A percentile compares a stretch with the other conserved stretches of the same genome.
Conservation (phyloP, 345 rosid genomes). For the Orychophragmus violaceus region DNA sequence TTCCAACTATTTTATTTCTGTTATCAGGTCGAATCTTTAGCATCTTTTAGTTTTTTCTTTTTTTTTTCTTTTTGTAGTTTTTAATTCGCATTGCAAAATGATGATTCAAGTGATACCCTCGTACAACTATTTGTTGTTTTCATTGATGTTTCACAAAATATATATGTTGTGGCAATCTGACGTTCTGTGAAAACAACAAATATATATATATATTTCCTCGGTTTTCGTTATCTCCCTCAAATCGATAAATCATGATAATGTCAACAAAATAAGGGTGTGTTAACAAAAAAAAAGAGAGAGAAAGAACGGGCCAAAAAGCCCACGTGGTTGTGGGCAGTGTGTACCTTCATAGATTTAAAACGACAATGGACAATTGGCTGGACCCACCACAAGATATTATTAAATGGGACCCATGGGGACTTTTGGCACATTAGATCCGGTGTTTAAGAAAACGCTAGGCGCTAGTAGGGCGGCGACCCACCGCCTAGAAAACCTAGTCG, state of each 20-base stretch:
- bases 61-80: no score
- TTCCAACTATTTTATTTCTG: neutral
- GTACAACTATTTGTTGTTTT: no score
- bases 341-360: neutral
- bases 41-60: conserved; percentile 6
- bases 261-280: neutral
- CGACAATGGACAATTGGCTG: conserved; percentile 14
- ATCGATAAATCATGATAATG: conserved; percentile 1
- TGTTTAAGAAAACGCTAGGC: no score
- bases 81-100: neutral
- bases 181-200: neutral
- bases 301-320: conserved; percentile 29
- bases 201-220: neutral
- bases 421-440: conserved; percentile 22
- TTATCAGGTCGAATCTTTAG: conserved; percentile 24
- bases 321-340: conserved; percentile 21
- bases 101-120: no score
- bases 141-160: no score
- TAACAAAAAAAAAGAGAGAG: neutral
- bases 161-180: no score
- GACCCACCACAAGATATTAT: conserved; percentile 19
- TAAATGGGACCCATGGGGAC: neutral
- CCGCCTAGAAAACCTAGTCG: no score
- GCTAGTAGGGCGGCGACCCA: no score
- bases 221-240: neutral